Evolutionary conservation across 345 rosid genomes (phyloP).

Genomic region (Stellera chamaejasme): DNA sequence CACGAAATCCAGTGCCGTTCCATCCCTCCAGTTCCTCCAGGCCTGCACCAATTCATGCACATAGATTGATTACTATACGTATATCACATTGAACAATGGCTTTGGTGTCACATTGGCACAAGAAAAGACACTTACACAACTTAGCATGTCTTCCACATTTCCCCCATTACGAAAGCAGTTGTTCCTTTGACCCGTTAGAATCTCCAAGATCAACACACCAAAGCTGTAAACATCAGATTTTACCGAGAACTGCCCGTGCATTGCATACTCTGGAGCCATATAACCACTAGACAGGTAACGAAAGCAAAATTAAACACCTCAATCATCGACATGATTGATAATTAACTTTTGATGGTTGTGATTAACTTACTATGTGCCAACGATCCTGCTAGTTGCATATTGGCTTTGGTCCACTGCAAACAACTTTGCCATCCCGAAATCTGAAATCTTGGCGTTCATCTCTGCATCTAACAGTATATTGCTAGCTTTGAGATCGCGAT

Average conservation of each 20-base stretch:
- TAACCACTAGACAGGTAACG: slow-evolving; percentile 25
- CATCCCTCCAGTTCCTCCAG: slow-evolving; percentile 22
- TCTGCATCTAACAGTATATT: slow-evolving; percentile 23
- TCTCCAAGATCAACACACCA: slow-evolving; percentile 27
- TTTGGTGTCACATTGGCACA: not conserved
- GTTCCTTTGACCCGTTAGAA: slow-evolving; percentile 17
- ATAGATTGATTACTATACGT: not conserved
- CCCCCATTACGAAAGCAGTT: slow-evolving; percentile 1
- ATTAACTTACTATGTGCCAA: slow-evolving; percentile 29
- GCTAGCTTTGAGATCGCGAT: slow-evolving; percentile 29
- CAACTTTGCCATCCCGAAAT: slow-evolving; percentile 31
- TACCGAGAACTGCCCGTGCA: slow-evolving; percentile 23
- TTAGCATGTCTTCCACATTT: slow-evolving; percentile 12
- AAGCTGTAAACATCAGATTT: slow-evolving; percentile 34
- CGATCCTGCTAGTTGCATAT: slow-evolving; percentile 11
- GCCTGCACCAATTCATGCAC: slow-evolving; percentile 10
- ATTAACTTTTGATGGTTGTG: not conserved
- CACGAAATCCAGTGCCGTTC: slow-evolving; percentile 3
- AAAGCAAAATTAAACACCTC: no score
- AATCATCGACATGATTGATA: not conserved
- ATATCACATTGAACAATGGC: no score
- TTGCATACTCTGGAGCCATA: slow-evolving; percentile 32
- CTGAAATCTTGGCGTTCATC: slow-evolving; percentile 28
- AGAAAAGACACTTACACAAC: slow-evolving; percentile 17
- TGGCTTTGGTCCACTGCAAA: slow-evolving; percentile 12